Conservation (phyloP, 768 basidiomycete species). For the Pulveroboletus sp. region DNA sequence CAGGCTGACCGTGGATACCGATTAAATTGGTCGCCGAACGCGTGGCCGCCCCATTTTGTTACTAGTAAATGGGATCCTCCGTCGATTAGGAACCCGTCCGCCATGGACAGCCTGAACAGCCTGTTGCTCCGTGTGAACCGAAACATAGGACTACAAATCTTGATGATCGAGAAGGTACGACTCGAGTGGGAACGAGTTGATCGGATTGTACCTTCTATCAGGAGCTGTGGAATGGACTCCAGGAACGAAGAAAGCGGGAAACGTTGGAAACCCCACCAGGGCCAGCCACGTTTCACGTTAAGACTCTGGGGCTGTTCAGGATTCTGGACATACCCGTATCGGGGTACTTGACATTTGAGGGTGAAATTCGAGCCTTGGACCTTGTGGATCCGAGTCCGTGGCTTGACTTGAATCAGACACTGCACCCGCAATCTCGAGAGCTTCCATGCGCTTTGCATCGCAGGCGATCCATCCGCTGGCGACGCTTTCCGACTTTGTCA, state of each 20-base stretch:
- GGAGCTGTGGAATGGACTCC: not conserved
- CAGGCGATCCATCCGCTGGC: too few species aligned
- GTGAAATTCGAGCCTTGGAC: not conserved
- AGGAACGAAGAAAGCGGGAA: not conserved
- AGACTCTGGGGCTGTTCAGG: too few species aligned
- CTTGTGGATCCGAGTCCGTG: not conserved
- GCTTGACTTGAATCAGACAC: not conserved
- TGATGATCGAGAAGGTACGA: not conserved
- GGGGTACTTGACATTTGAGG: conserved; percentile 18
- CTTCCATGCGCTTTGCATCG: too few species aligned
- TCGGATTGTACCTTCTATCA: not conserved
- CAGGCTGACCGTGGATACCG: conserved; percentile 4
- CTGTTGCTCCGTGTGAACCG: too few species aligned
- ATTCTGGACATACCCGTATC: too few species aligned
- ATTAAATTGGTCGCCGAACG: not conserved
- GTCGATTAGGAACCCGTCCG: not conserved
- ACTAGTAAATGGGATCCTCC: not conserved
- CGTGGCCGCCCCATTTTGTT: not conserved
- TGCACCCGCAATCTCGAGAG: not conserved
- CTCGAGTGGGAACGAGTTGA: not conserved
- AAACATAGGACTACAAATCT: not conserved
- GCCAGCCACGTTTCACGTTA: not conserved
- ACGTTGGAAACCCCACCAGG: not conserved
- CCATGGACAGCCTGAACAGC: too few species aligned
- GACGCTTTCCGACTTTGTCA: not conserved